Base-by-base conservation (phyloP, 2,329 filamentous ascomycete genomes). In the Anthostomella pinea region DNA sequence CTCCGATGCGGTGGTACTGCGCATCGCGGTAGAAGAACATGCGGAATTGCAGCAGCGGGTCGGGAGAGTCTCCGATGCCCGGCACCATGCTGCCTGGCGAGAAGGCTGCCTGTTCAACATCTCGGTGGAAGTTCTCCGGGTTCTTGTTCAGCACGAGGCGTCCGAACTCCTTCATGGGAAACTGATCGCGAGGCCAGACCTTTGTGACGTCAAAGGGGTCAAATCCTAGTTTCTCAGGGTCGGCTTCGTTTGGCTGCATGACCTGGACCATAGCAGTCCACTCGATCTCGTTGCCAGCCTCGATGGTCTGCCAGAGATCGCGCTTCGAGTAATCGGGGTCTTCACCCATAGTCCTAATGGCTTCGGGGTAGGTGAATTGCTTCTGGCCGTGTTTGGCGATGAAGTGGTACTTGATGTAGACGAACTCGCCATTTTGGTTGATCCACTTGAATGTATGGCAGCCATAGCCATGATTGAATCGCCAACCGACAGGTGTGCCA, bases 181-280 rank as follows among this genome's bases (percentile, higher is more conserved):
- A 75, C 28, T 66, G 55, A 16, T 57, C 57, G 22, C 66, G 58
- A 2, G 69, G 70, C 72, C 71, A 76, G 35, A 74, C 62, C 50
- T 75, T 75, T 22, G 73, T 75, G 4, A 75, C 62, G 43, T 76
- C 71, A 41, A 76, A 73, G 6, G 68, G 65, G 34, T 75, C 70
- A 41, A 74, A 75, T 4, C 68, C 67, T n/a, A 75, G 60, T 30
- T 65, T 65, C n/a, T 63, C 56, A 2, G 69, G 60, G 39, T 77
- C 69, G 4, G 75, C 73, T 38, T 79, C 65, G 33, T 74, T 66
- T 7, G 74, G 75, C 30, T 68, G 67, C 46, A 80, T 67, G n/a
- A 73, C 64, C 55, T 80, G 76, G 6, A 77, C 68, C 44, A 70
- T 73, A 44, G 70, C 68, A 15, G 68, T 75, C 73, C 75, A 80